Evolutionary conservation across 805 yeast genomes (phyloP), one percentile per base, ranked within the genome.

Genomic region (Saccharomyces paradoxus): DNA sequence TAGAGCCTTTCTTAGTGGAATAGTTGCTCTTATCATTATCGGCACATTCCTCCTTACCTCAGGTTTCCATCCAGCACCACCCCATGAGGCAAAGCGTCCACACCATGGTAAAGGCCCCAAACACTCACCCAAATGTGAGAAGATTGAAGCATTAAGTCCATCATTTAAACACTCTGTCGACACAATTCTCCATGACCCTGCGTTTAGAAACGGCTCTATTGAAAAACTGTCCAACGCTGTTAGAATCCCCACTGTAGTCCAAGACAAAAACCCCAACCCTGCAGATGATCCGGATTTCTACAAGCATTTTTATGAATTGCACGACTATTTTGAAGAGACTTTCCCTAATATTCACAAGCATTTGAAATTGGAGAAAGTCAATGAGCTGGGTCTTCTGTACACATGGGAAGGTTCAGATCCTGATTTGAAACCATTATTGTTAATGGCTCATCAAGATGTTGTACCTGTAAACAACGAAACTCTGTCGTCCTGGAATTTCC

Each of bases 361-460:
- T 17, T 70, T 84, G 54, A 73, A 76, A 41, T 70, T 83, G 10
- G 81, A 78, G 52, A 76, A 71, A 30, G 79, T 87, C 52, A 87
- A 87, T 62, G 77, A 80, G 22, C 76, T 82, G 55, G 92, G 89
- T 3, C 69, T 88, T 52, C 74, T 89, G 3, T 77, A 75, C 64
- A 83, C 87, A 24, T 81, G 86, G 80, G 67, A 77, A 56, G 96
- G 96, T 12, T 65, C 79, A 3, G 65, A 79, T 46, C 30, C 62
- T 5, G 56, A 66, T 2, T 69, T 83, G 59, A 83, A 85, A 65
- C 96, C 96, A 12, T 60, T 84, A 17, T 60, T 89, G 69, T 71
- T 87, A 48, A 79, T 86, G 68, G 92, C 94, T 4, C 96, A 89
- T 67, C 89, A 84, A 65, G 96, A 89, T 64, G 89, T 85, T 1